Base-by-base conservation (phyloP, 306 rosid species). In the Nissolia schottii region DNA sequence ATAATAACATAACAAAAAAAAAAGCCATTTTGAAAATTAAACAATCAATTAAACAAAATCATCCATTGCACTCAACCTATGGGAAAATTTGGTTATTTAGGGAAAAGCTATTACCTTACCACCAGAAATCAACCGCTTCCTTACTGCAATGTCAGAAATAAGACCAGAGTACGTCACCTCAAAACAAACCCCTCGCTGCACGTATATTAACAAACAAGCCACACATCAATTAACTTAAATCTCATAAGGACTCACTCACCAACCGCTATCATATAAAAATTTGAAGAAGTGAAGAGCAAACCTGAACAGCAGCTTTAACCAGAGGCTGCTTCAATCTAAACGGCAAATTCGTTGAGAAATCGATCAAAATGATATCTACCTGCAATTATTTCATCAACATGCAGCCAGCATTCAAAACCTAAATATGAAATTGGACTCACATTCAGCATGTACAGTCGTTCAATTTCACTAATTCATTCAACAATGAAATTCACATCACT, bases 301-400 rank as follows among this genome's bases (percentile, higher is more conserved):
- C 97, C 97, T 89, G 58, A 20, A 64, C 72, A 37, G 98, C 96
- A 25, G 85, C 88, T 77, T 86, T 89, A 63, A 89, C 79, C 91
- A 83, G 58, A 53, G 83, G 76, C 56, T 67, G 85, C 94, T 87
- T 94, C 87, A 91, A 82, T 48, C 96, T 85, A 76, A 85, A 89
- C 2, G 88, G 91, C 16, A 86, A 79, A 79, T 79, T 91, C 66
- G 68, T 75, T 3, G 95, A 85, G 75, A 94, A 91, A 76, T 91
- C 92, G 43, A 94, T 85, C 3, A 91, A 78, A 57, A 91, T 82
- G 27, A 94, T 85, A 89, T 94, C 96, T 11, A 87, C 88, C 98
- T 94, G 80, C 67, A 64, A 67, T 31, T 57, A 61, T 41, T 58
- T 50, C 1, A 45, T 11, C 51, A 76, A 49, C 19, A 73, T 55